phyloP scores from a whole-genome alignment of 352 stramenopile species.

The Globisporangium nodosum region DNA sequence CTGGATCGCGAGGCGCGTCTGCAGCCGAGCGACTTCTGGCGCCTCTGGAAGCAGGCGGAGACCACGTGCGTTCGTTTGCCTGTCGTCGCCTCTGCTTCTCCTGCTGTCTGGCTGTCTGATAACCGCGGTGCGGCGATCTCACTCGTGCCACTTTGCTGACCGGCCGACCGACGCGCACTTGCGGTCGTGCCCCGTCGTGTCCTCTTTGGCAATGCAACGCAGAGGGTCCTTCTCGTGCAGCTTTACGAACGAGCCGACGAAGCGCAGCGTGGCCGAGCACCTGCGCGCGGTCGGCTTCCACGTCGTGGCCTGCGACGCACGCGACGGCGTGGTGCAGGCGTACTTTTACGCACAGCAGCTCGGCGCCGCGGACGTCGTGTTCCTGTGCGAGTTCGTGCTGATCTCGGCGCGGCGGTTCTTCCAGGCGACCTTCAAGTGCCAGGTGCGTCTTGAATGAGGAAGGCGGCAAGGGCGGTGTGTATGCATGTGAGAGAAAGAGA shows the following conservation, averaged over 20 bases:
- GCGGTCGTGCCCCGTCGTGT: not conserved
- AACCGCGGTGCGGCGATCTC: conserved; percentile 2
- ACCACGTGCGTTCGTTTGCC: conserved; percentile 41
- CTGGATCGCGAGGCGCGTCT: conserved; percentile 24
- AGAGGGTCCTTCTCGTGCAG: conserved; percentile 74
- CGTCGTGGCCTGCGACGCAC: conserved; percentile 43
- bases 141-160: conserved; percentile 12
- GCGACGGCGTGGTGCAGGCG: conserved; percentile 53
- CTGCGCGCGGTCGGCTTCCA: conserved; percentile 45
- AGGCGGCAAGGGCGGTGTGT: not conserved
- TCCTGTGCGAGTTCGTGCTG: conserved; percentile 75
- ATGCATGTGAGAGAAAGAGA: not conserved
- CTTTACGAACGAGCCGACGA: conserved; percentile 48
- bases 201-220: not conserved
- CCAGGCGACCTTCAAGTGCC: conserved; percentile 80
- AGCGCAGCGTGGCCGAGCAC: conserved; percentile 38
- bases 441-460: conserved; percentile 22
- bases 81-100: not conserved
- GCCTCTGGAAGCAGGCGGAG: conserved; percentile 50
- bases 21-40: conserved; percentile 25
- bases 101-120: conserved; percentile 3
- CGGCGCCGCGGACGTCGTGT: conserved; percentile 34
- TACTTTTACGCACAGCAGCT: conserved; percentile 64
- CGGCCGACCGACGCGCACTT: not conserved
- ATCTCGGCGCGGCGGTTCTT: conserved; percentile 72